Conservation (phyloP, 2,329 filamentous ascomycete species). For the Aspergillus awamori region DNA sequence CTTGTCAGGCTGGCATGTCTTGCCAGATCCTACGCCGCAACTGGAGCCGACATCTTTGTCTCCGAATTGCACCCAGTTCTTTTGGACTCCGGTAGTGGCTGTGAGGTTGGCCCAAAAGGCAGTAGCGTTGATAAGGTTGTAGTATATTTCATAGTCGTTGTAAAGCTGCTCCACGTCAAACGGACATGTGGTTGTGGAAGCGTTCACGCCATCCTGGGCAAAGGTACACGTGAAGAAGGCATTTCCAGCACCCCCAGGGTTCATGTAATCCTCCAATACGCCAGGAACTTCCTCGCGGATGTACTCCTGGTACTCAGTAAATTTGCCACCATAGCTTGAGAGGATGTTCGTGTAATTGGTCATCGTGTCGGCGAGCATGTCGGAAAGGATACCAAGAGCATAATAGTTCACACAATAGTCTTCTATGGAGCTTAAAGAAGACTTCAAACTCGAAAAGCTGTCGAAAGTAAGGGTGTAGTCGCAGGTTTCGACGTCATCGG, state of each 20-base stretch:
- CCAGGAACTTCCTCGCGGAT: not conserved
- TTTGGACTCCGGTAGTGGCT: not conserved
- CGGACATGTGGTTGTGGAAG: not conserved
- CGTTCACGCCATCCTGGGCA: not conserved
- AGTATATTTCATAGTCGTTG: conserved; percentile 5
- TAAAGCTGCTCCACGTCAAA: conserved; percentile 1
- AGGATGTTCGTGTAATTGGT: conserved; percentile 4
- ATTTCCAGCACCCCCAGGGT: not conserved
- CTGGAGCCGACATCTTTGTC: not conserved
- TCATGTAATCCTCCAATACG: not conserved
- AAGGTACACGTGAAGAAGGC: conserved; percentile 1
- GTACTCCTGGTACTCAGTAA: conserved; percentile 3
- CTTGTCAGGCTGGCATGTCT: conserved; percentile 2
- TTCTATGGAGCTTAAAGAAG: not conserved
- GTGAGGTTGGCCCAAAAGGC: conserved; percentile 3
- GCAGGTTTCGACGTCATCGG: not conserved
- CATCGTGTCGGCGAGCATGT: not conserved
- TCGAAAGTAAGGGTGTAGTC: conserved; percentile 3
- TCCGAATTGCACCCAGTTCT: not conserved
- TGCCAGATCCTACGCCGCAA: conserved; percentile 1
- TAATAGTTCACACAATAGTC: conserved; percentile 2
- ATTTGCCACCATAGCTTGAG: not conserved
- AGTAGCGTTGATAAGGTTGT: conserved; percentile 1
- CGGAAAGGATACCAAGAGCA: not conserved
- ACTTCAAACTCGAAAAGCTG: not conserved